These are phyloP conservation scores for Melastoma candidum DNA, from an alignment of 441 rosid genomes.

Conservation along the genomic window DNA sequence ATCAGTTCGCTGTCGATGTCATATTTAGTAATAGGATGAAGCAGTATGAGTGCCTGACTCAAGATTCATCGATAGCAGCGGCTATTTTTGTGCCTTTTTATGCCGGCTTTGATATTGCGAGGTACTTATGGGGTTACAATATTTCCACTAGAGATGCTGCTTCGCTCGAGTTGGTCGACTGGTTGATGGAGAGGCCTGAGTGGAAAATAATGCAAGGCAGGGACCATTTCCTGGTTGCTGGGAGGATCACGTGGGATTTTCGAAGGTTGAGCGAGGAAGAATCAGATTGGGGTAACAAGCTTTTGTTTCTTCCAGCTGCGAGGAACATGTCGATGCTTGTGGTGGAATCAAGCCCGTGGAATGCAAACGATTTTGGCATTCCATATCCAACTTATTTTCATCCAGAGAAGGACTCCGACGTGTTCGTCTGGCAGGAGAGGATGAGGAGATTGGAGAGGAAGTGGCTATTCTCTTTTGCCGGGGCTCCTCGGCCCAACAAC, in stretches of 20 bases:
- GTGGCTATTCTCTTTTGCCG: not conserved
- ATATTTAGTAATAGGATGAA: conserved; percentile 6
- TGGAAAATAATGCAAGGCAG: conserved; percentile 19
- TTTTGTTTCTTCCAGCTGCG: too few species aligned
- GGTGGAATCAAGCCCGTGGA: too few species aligned
- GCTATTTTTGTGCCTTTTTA: conserved; percentile 2
- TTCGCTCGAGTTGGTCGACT: conserved; percentile 19
- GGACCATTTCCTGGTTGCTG: too few species aligned
- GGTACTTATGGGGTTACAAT: conserved; percentile 8
- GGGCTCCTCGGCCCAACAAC: not conserved
- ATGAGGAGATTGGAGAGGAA: not conserved
- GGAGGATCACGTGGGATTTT: too few species aligned
- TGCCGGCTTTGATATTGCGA: conserved; percentile 4
- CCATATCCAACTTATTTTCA: not conserved
- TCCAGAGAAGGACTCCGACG: not conserved
- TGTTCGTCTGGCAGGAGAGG: not conserved
- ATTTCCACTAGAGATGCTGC: not conserved
- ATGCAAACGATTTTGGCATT: too few species aligned
- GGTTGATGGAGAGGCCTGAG: conserved; percentile 34
- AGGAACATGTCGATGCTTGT: too few species aligned
- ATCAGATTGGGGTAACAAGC: too few species aligned
- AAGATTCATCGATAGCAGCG: not conserved
- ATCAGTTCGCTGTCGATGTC: conserved; percentile 4
- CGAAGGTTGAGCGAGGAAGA: too few species aligned
- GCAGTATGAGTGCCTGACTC: conserved; percentile 9